Percentiles rank a stretch among this genome's conserved stretches.
phyloP scores from a whole-genome alignment of 2,329 filamentous ascomycete genomes.

The Plectosphaerella sp. region DNA sequence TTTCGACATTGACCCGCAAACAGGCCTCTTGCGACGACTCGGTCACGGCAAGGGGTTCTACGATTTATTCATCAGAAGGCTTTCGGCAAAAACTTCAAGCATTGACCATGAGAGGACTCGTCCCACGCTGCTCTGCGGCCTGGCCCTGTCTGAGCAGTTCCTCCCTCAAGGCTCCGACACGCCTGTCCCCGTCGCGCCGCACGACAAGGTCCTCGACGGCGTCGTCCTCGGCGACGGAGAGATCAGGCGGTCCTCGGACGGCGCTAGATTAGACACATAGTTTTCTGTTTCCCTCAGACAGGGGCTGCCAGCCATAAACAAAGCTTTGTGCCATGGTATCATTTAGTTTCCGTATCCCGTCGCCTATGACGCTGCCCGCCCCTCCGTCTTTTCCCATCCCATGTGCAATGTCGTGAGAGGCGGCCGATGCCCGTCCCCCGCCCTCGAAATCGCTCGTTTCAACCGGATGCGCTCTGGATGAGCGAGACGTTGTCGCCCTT shows the following conservation, averaged over 20 bases:
- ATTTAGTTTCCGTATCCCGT: constrained; percentile 20
- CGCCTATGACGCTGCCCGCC: not conserved
- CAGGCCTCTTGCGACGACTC: constrained; percentile 62
- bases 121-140: constrained; percentile 59
- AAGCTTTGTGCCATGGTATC: constrained; percentile 1
- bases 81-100: constrained; percentile 42
- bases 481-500: constrained; percentile 87
- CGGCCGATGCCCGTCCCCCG: no score
- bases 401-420: not conserved
- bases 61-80: constrained; percentile 83
- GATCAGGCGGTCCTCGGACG: constrained; percentile 32
- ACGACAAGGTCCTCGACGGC: constrained; percentile 78
- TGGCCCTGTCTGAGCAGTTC: constrained; percentile 84
- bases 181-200: constrained; percentile 67
- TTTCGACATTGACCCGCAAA: constrained; percentile 63
- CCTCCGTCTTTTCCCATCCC: not conserved
- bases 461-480: constrained; percentile 61
- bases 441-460: no score
- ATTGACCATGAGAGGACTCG: constrained; percentile 26
- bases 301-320: not conserved
- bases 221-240: constrained; percentile 68
- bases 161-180: constrained; percentile 53
- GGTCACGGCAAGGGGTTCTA: constrained; percentile 98
- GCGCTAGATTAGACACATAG: constrained; percentile 38
- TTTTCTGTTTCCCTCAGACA: constrained; percentile 30